Evolutionary conservation across 352 stramenopile species (phyloP), one percentile per base, ranked within the genome.

Genomic region (Globisporangium ultimum): DNA sequence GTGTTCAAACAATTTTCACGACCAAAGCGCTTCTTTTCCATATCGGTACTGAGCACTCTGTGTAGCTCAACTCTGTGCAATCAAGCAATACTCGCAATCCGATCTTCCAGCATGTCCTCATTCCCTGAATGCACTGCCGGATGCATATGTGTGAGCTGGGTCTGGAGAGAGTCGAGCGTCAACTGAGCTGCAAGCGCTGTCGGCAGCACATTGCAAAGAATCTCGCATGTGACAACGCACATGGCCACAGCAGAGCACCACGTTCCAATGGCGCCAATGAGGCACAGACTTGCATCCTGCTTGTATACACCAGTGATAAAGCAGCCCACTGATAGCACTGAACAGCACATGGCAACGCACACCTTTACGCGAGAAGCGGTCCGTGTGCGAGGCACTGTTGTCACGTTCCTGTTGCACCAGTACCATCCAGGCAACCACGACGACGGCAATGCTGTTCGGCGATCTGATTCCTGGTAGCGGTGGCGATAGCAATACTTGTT

Each of bases 401-500:
- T 36, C 28, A 36, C 28, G 28, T 10, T 36, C 28, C 28, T 36
- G 28, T 36, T 36, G 28, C 28, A 36, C 1, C 28, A 21, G 3
- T 15, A n/a, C 28, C 48, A 17, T 36, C 28, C 8, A 36, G 28
- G 8, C 7, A 36, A 5, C 28, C 28, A 36, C 1, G 28, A 11
- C 28, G 28, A 36, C 28, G 28, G 1, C 12, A 41, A 2, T 32
- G 28, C 46, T 17, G 12, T 15, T 12, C 18, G 53, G 17, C 6
- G 11, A 15, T 2, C 11, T 48, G 10, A 18, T 5, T 21, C 24
- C 21, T 63, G 55, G 13, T 59, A 42, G 13, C 38, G 40, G 36
- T 67, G 61, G 0, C 61, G 55, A 18, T 63, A 59, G 32, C 61
- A 67, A 14, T 41, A 67, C n/a, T 10, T 36, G 28, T 36, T 36